These are phyloP conservation scores for Solanum paucissectum DNA, from an alignment of 257 asterid genomes.

Conservation along the genomic window DNA sequence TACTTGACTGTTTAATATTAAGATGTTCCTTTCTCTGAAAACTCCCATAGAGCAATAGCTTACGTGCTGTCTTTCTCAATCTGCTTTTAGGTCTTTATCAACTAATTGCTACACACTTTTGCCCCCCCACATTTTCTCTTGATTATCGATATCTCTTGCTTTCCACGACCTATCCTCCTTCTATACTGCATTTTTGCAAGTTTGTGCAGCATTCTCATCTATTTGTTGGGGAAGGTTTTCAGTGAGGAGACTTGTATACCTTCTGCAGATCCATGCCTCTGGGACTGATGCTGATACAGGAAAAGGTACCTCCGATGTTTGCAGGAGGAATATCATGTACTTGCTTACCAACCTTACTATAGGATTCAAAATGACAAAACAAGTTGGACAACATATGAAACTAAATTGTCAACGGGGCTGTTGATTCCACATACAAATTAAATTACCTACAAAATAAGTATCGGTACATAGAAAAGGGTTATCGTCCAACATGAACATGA, in stretches of 20 bases:
- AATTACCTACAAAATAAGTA: background rate
- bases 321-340: conserved; percentile 82
- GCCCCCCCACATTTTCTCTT: background rate
- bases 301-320: conserved; percentile 75
- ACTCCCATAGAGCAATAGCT: background rate
- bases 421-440: background rate
- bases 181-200: background rate
- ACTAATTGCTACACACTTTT: background rate
- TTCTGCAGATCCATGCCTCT: conserved; percentile 89
- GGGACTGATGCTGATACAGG: conserved; percentile 76
- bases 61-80: background rate
- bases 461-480: background rate
- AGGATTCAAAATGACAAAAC: conserved; percentile 1
- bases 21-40: background rate
- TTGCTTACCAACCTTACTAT: conserved; percentile 97
- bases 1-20: background rate
- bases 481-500: background rate
- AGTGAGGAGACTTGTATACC: conserved; percentile 33
- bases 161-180: background rate
- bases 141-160: background rate
- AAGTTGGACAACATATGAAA: background rate
- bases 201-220: background rate
- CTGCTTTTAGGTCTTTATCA: background rate
- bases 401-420: background rate
- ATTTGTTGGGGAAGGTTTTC: background rate